Base-by-base conservation (phyloP, 2,329 filamentous ascomycete species). In the Stachybotrys chartarum region DNA sequence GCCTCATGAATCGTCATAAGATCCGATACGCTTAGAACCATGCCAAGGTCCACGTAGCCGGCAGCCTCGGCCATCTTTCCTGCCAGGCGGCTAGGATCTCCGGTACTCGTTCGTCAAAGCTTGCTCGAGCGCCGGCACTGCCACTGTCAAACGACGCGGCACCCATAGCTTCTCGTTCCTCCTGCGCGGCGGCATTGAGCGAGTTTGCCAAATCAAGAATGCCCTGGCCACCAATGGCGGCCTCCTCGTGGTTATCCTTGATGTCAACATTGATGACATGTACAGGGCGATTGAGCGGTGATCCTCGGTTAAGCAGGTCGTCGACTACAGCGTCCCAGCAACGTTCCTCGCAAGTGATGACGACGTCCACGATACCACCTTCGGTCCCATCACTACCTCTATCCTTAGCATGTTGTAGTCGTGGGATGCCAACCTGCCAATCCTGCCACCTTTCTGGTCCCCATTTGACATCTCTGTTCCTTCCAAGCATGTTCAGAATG, bases 181-280 rank as follows among this genome's bases (percentile, higher is more conserved):
- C 85, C 31, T 73, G 78, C 0, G 94, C 94, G 1, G 85, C 89
- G 17, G 83, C 81, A 67, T 97, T 97, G 57, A 99, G 75, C 35
- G 84, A 85, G 66, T 93, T 84, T 1, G 94, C 94, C 42, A 99
- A 79, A 66, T 99, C 94, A 44, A 97, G 79, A 57, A 99, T 99
- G 49, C 90, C 94, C 62, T 87, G 85, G 1, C 94, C 94, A 10
- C 94, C 94, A 2, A 97, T 82, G 24, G 93, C 79, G 0, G 94
- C 94, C 72, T 99, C 94, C 70, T 99, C 93, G 67, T 97, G 94
- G 67, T 97, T 99, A 73, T 99, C 94, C 71, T 89, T 93, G 67
- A 99, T 99, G 69, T 99, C 94, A 54, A 99, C 88, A 65, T 99
- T 99, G 78, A 99, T 96, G 55, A 99, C 90, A 68, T 99, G 94